These are phyloP conservation scores for Apiotrichum gracile DNA, from an alignment of 1,284 basidiomycete genomes.

Conservation along the genomic window DNA sequence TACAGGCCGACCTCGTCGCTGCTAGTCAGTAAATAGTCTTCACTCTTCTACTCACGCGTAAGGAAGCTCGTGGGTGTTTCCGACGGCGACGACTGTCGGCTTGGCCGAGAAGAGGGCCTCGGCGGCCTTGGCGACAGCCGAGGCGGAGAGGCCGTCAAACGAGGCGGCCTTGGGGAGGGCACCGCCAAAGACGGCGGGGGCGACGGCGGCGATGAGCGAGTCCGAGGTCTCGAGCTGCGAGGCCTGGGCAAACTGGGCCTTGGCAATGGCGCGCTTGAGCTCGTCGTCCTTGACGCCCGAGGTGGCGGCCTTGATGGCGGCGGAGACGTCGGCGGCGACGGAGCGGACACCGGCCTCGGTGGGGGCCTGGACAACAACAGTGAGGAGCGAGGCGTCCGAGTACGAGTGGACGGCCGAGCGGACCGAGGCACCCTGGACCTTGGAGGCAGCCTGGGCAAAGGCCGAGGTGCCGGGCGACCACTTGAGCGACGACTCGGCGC, in stretches of 20 bases:
- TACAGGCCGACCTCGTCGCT: slow-evolving; percentile 75
- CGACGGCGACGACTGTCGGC: slow-evolving; percentile 80
- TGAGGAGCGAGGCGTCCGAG: slow-evolving; percentile 81
- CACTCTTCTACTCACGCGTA: slow-evolving; percentile 52
- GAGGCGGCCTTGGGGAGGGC: slow-evolving; percentile 54
- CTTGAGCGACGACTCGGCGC: slow-evolving; percentile 68
- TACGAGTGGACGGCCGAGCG: slow-evolving; percentile 74
- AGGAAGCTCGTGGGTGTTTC: slow-evolving; percentile 68
- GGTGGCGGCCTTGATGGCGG: slow-evolving; percentile 60
- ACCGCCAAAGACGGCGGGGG: slow-evolving; percentile 53
- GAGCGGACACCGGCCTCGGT: slow-evolving; percentile 47
- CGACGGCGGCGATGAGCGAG: slow-evolving; percentile 61
- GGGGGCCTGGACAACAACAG: slow-evolving; percentile 58
- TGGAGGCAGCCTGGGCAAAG: slow-evolving; percentile 52
- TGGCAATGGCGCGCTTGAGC: slow-evolving; percentile 71
- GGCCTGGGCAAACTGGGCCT: slow-evolving; percentile 79
- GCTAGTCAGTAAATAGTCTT: neutral
- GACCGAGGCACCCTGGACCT: slow-evolving; percentile 51
- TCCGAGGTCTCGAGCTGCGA: slow-evolving; percentile 58
- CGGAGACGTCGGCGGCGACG: slow-evolving; percentile 57
- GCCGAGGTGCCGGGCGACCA: slow-evolving; percentile 72
- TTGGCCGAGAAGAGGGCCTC: slow-evolving; percentile 52
- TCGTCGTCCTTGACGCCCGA: slow-evolving; percentile 61
- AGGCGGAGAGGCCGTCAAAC: slow-evolving; percentile 58
- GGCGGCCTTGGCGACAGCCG: slow-evolving; percentile 56